Evolutionary conservation across 1,284 basidiomycete genomes (phyloP).

Genomic region (Jaminaea rosea): DNA sequence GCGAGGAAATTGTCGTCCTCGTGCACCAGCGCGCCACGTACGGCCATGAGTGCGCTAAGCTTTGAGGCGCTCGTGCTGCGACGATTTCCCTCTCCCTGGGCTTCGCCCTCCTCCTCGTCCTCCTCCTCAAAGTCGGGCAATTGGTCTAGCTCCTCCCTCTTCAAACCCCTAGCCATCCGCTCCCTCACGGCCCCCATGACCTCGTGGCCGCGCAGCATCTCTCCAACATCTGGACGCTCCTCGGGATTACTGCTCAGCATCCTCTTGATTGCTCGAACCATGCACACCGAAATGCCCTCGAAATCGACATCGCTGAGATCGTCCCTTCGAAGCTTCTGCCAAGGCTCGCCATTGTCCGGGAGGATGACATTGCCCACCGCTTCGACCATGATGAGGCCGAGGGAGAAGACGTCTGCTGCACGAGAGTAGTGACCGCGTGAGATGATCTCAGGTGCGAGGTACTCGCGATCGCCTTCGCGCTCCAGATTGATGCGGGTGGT

Average conservation of each 20-base stretch:
- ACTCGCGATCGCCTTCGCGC: slow-evolving; percentile 95
- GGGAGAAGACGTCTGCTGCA: slow-evolving; percentile 91
- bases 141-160: slow-evolving; percentile 38
- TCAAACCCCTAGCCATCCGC: slow-evolving; percentile 30
- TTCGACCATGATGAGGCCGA: slow-evolving; percentile 92
- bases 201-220: slow-evolving; percentile 23
- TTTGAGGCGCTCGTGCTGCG: not conserved
- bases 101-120: not conserved
- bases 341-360: slow-evolving; percentile 88
- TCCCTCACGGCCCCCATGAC: slow-evolving; percentile 25
- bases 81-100: too few species aligned
- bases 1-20: slow-evolving; percentile 38
- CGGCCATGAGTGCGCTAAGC: slow-evolving; percentile 10
- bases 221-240: slow-evolving; percentile 27
- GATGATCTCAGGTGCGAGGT: slow-evolving; percentile 95
- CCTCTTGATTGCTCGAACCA: slow-evolving; percentile 32
- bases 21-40: slow-evolving; percentile 41
- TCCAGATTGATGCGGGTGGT: slow-evolving; percentile 17
- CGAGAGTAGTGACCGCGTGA: slow-evolving; percentile 74
- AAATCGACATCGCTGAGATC: slow-evolving; percentile 83
- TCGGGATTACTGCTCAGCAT: slow-evolving; percentile 26
- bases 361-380: slow-evolving; percentile 90
- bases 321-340: slow-evolving; percentile 85
- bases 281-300: slow-evolving; percentile 51
- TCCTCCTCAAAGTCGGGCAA: slow-evolving; percentile 27